Conservation (phyloP, 805 yeast genomes). For the Candida multigemmis region DNA sequence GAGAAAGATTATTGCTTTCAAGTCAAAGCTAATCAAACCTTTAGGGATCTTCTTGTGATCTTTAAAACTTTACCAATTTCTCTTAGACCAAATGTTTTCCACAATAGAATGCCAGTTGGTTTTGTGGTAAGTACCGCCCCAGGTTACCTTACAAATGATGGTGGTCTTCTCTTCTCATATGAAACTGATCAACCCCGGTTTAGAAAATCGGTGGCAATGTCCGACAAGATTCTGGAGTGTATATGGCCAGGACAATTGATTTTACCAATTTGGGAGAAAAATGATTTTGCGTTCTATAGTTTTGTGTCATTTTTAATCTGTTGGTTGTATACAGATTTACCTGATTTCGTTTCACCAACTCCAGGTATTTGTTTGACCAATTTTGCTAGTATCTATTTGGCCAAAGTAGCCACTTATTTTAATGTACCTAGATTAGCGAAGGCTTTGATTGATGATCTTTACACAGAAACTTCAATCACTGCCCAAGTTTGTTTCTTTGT, state of each 20-base stretch:
- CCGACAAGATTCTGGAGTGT: conserved; percentile 46
- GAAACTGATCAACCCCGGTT: conserved; percentile 41
- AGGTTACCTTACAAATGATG: conserved; percentile 78
- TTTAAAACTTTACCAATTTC: conserved; percentile 64
- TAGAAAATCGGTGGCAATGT: conserved; percentile 32
- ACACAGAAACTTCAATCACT: conserved; percentile 23
- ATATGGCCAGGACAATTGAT: conserved; percentile 90
- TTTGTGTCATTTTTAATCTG: conserved; percentile 32
- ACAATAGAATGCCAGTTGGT: conserved; percentile 52
- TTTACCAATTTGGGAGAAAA: conserved; percentile 58
- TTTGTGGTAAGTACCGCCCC: conserved; percentile 58
- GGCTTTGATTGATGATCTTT: conserved; percentile 40
- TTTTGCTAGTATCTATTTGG: conserved; percentile 26
- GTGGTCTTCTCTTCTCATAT: conserved; percentile 62
- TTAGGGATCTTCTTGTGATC: conserved; percentile 50
- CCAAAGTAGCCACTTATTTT: conserved; percentile 16
- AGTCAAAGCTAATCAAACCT: conserved; percentile 49
- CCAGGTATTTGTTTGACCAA: conserved; percentile 82
- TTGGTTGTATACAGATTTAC: conserved; percentile 93
- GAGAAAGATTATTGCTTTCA: conserved; percentile 89
- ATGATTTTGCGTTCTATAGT: conserved; percentile 32
- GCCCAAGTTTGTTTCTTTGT: conserved; percentile 64
- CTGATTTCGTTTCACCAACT: conserved; percentile 82
- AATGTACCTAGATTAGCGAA: conserved; percentile 36
- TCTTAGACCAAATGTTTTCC: conserved; percentile 74